These are phyloP conservation scores for Trypanosoma mega DNA, from an alignment of 208 protist species.

Conservation along the genomic window DNA sequence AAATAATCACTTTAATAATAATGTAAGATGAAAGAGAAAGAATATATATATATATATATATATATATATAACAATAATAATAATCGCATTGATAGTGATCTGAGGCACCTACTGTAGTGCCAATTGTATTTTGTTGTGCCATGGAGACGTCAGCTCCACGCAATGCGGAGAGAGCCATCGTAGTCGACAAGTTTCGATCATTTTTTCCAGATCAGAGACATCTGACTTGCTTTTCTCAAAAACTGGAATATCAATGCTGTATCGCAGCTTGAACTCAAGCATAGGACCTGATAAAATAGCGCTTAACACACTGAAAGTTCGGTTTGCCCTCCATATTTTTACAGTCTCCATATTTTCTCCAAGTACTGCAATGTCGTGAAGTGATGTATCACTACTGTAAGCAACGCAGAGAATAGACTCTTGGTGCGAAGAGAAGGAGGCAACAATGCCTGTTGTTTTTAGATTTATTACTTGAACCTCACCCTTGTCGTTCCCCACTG, in stretches of 20 bases:
- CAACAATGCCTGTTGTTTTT: slow-evolving; percentile 50
- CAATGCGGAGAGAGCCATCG: slow-evolving; percentile 84
- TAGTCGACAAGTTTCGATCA: slow-evolving; percentile 49
- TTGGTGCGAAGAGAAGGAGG: slow-evolving; percentile 55
- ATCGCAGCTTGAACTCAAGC: slow-evolving; percentile 23
- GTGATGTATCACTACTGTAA: slow-evolving; percentile 70
- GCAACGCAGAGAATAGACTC: slow-evolving; percentile 56
- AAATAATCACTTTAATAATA: slow-evolving; percentile 4
- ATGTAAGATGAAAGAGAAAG: neutral
- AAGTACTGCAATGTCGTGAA: slow-evolving; percentile 72
- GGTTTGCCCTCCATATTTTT: slow-evolving; percentile 61
- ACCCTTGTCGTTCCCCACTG: slow-evolving; percentile 60
- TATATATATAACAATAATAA: neutral
- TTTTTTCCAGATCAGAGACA: slow-evolving; percentile 9
- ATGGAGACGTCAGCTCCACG: slow-evolving; percentile 70
- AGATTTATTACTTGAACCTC: slow-evolving; percentile 67
- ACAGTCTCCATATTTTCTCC: slow-evolving; percentile 59
- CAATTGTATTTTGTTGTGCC: slow-evolving; percentile 64
- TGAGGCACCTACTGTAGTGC: slow-evolving; percentile 23
- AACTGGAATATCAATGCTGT: slow-evolving; percentile 19
- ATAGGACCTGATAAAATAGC: slow-evolving; percentile 19
- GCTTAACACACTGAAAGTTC: slow-evolving; percentile 14
- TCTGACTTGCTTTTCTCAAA: neutral
- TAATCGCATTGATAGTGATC: too few relatives aligned
- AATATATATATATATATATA: slow-evolving; percentile 1